These are phyloP conservation scores for Cystobasidiaceae sp. DNA, from an alignment of 1,284 basidiomycete genomes.

Conservation along the genomic window DNA sequence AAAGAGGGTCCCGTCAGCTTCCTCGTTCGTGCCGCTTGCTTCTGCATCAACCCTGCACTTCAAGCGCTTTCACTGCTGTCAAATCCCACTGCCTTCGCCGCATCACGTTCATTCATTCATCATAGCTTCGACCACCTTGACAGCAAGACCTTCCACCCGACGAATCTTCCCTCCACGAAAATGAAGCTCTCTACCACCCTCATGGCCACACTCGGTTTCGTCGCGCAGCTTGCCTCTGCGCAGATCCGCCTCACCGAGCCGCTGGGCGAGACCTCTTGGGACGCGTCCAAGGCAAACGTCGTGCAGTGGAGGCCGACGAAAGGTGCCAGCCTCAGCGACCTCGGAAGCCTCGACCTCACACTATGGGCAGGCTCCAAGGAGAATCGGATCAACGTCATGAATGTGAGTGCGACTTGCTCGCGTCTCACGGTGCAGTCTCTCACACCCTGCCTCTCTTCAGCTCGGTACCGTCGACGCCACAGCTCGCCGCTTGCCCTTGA, in stretches of 20 bases:
- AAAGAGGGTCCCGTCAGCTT: neutral
- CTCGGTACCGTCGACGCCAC: conserved; percentile 25
- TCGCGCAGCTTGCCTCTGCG: conserved; percentile 3
- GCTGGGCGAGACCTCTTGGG: conserved; percentile 5
- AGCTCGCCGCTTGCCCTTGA: neutral
- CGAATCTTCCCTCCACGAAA: neutral
- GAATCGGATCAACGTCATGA: neutral
- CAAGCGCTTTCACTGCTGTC: neutral
- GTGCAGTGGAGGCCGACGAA: conserved; percentile 22
- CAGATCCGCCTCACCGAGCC: conserved; percentile 13
- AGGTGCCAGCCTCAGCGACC: neutral
- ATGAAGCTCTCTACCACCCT: conserved; percentile 11
- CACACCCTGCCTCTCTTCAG: neutral
- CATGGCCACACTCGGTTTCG: neutral
- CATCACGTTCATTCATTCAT: too few species aligned
- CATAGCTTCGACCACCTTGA: too few species aligned
- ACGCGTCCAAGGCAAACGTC: conserved; percentile 2
- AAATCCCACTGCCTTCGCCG: neutral
- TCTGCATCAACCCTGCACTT: too few species aligned
- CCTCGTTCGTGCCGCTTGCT: too few species aligned
- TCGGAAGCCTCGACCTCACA: conserved; percentile 6
- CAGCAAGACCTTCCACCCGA: too few species aligned
- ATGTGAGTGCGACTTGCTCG: neutral
- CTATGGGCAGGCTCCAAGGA: conserved; percentile 25
- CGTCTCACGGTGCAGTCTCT: neutral